Percentiles rank a stretch among this genome's conserved stretches.
Conservation (phyloP, 441 rosid genomes). For the Gossypium aridum region DNA sequence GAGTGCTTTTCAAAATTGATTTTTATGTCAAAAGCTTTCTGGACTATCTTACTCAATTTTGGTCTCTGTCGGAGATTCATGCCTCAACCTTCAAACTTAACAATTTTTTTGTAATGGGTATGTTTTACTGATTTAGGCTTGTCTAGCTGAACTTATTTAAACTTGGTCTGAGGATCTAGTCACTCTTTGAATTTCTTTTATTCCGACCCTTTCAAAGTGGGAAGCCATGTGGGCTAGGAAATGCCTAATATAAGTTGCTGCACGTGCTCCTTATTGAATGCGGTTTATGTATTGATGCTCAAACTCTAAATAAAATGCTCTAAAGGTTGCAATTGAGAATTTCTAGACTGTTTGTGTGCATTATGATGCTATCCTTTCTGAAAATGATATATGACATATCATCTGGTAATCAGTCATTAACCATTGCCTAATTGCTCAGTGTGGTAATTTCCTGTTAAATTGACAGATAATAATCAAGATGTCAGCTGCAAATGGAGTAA, state of each 20-base stretch:
- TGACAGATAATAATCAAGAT: constrained; percentile 82
- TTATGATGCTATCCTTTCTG: background rate
- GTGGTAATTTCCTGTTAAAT: background rate
- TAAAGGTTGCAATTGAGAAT: background rate
- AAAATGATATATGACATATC: background rate
- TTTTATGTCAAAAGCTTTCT: background rate
- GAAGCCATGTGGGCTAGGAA: background rate
- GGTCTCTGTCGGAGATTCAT: background rate
- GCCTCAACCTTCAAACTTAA: background rate
- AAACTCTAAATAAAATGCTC: background rate
- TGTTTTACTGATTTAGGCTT: background rate
- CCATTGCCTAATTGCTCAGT: background rate
- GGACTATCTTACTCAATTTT: background rate
- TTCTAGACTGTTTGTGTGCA: background rate
- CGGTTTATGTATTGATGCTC: background rate
- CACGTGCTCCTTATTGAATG: background rate
- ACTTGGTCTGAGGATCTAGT: background rate
- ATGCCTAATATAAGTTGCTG: background rate
- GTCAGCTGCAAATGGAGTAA: constrained; percentile 95
- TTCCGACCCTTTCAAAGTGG: background rate
- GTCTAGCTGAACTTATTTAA: background rate
- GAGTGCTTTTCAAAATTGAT: background rate
- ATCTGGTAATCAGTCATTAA: background rate
- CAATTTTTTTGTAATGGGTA: background rate
- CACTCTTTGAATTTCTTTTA: background rate